Evolutionary conservation across 2,329 filamentous ascomycete genomes (phyloP).

Genomic region (Dryadomyces quercivorus): DNA sequence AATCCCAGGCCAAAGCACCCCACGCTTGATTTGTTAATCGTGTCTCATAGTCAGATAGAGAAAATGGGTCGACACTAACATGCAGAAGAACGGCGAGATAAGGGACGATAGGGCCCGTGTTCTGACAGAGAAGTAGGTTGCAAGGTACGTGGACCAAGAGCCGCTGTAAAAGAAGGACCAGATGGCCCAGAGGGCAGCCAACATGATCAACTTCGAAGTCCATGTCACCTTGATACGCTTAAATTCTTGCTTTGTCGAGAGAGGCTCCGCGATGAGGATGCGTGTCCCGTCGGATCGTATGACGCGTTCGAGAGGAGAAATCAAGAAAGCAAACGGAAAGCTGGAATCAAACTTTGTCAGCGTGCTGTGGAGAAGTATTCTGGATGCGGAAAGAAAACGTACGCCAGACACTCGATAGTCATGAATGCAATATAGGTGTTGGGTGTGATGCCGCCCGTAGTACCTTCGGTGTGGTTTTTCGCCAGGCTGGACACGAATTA

Average conservation of each 20-base stretch:
- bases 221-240: not conserved
- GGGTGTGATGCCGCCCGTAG: not conserved
- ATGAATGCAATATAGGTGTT: conserved; percentile 5
- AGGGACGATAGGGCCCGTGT: conserved; percentile 13
- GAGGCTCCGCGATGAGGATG: not conserved
- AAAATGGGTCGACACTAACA: conserved; percentile 12
- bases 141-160: conserved; percentile 4
- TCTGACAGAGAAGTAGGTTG: conserved; percentile 2
- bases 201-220: conserved; percentile 2
- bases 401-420: conserved; percentile 1
- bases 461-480: not conserved
- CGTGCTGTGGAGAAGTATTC: not conserved
- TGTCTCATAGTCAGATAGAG: not conserved
- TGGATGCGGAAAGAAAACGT: not conserved
- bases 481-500: not conserved
- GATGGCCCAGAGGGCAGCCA: conserved; percentile 1
- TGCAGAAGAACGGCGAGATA: conserved; percentile 35
- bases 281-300: not conserved
- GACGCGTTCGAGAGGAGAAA: not conserved
- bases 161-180: conserved; percentile 5
- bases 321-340: conserved; percentile 1
- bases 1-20: conserved; percentile 36
- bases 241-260: not conserved
- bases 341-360: not conserved
- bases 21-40: conserved; percentile 11